These are phyloP conservation scores for Verticillium albo-atrum DNA, from an alignment of 2,329 filamentous ascomycete genomes.

Conservation along the genomic window DNA sequence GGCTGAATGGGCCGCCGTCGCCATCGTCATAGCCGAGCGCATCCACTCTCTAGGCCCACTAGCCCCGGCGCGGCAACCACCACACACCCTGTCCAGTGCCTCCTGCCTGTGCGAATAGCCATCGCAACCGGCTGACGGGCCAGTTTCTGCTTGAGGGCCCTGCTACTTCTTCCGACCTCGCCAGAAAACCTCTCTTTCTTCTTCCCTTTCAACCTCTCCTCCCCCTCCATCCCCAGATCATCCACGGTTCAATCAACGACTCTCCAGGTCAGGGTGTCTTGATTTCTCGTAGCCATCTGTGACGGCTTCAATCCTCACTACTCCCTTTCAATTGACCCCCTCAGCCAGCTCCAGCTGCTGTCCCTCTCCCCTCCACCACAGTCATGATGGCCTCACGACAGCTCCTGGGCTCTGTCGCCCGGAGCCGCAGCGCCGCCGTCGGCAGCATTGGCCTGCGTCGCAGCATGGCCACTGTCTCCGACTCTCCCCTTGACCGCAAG, in stretches of 20 bases:
- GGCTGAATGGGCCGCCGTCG: conserved; percentile 11
- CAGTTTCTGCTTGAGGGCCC: conserved; percentile 1
- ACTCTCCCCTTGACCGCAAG: conserved; percentile 87
- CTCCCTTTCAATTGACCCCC: conserved; percentile 24
- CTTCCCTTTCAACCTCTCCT: conserved; percentile 20
- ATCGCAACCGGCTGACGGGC: conserved; percentile 1
- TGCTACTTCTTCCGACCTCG: conserved; percentile 10
- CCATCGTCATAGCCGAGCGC: conserved; percentile 15
- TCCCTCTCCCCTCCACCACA: conserved; percentile 22
- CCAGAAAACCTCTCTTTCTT: conserved; percentile 21
- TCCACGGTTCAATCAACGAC: not conserved
- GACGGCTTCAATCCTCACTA: conserved; percentile 3
- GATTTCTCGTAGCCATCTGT: not conserved
- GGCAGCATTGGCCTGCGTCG: conserved; percentile 60
- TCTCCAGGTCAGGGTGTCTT: conserved; percentile 9
- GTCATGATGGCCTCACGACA: conserved; percentile 70
- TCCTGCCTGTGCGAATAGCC: not conserved
- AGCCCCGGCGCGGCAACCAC: conserved; percentile 1
- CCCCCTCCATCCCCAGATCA: conserved; percentile 2
- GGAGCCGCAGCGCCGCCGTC: conserved; percentile 50
- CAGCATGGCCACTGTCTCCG: conserved; percentile 75
- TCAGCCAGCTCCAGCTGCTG: conserved; percentile 10
- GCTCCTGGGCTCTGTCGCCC: conserved; percentile 61
- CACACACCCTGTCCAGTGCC: not conserved
- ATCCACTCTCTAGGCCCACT: conserved; percentile 2